Percentiles rank a stretch among this genome's conserved stretches.
phyloP scores from a whole-genome alignment of 1,284 basidiomycete species.

The Vanrija humicola region DNA sequence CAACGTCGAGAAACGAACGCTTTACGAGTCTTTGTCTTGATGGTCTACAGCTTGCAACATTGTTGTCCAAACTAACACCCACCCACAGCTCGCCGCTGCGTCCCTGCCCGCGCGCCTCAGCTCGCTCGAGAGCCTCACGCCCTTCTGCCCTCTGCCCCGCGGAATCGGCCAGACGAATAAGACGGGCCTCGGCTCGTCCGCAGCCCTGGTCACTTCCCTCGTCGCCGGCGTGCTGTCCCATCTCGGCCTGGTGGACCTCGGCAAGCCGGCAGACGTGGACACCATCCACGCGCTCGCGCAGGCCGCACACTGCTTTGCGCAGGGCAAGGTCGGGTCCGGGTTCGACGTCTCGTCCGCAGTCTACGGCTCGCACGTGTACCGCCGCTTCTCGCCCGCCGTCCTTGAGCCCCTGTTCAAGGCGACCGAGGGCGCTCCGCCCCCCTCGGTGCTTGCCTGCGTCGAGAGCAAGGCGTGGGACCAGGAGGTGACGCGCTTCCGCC shows the following conservation, averaged over 20 bases:
- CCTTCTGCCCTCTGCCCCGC: conserved; percentile 71
- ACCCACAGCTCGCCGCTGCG: conserved; percentile 63
- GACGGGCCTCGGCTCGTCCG: conserved; percentile 94
- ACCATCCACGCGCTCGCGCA: conserved; percentile 92
- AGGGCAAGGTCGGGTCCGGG: conserved; percentile 96
- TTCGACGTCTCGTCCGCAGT: conserved; percentile 95
- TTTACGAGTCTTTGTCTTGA: no score
- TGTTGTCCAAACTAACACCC: not conserved
- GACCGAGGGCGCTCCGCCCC: conserved; percentile 51
- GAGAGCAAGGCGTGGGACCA: conserved; percentile 33
- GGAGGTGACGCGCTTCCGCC: conserved; percentile 61
- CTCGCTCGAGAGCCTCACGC: conserved; percentile 63
- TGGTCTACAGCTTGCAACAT: not conserved
- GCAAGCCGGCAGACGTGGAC: conserved; percentile 30
- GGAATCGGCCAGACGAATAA: conserved; percentile 82
- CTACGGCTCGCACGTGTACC: conserved; percentile 92
- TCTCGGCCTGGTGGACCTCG: conserved; percentile 59
- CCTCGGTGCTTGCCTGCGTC: conserved; percentile 18
- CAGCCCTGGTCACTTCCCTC: conserved; percentile 92
- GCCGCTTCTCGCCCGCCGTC: conserved; percentile 74
- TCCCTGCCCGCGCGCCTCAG: conserved; percentile 55
- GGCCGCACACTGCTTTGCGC: conserved; percentile 91
- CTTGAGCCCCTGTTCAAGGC: conserved; percentile 62
- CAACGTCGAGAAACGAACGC: no score
- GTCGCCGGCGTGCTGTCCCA: conserved; percentile 80